These are phyloP conservation scores for Starmerella bacillaris DNA, from an alignment of 805 yeast genomes.

Conservation along the genomic window DNA sequence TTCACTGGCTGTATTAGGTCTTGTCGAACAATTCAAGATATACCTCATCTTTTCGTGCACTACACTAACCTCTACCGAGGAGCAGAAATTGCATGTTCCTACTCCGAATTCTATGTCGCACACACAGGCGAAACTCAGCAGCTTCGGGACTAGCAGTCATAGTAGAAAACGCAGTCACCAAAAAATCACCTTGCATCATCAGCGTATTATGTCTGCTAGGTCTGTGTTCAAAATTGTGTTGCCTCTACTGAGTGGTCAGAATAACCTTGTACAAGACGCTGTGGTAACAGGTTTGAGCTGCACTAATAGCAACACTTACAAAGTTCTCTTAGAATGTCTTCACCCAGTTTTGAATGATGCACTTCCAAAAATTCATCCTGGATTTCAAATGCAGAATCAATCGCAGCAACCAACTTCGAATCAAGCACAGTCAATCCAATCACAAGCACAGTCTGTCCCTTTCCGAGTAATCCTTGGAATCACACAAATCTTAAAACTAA, in stretches of 20 bases:
- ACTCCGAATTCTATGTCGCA: conserved; percentile 16
- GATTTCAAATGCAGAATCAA: background rate
- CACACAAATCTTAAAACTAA: conserved; percentile 55
- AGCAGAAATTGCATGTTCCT: conserved; percentile 60
- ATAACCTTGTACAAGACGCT: conserved; percentile 59
- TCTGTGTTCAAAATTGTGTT: conserved; percentile 75
- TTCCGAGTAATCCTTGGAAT: conserved; percentile 46
- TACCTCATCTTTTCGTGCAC: conserved; percentile 82
- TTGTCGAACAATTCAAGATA: conserved; percentile 75
- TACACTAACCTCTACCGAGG: conserved; percentile 74
- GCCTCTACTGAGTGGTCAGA: conserved; percentile 58
- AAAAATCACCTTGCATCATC: conserved; percentile 66
- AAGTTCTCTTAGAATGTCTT: conserved; percentile 58
- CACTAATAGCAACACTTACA: conserved; percentile 75
- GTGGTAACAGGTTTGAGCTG: conserved; percentile 79
- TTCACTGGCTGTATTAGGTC: conserved; percentile 18
- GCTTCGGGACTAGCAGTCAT: conserved; percentile 24
- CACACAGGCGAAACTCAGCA: background rate
- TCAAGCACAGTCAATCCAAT: too few species aligned
- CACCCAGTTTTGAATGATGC: conserved; percentile 44
- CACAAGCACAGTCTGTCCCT: background rate
- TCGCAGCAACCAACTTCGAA: background rate
- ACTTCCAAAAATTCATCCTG: conserved; percentile 9
- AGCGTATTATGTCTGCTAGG: conserved; percentile 79
- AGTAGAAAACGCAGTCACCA: conserved; percentile 65